Evolutionary conservation across 1,284 basidiomycete species (phyloP), one percentile per base, ranked within the genome.

Genomic region (Rhodotorula sp.): DNA sequence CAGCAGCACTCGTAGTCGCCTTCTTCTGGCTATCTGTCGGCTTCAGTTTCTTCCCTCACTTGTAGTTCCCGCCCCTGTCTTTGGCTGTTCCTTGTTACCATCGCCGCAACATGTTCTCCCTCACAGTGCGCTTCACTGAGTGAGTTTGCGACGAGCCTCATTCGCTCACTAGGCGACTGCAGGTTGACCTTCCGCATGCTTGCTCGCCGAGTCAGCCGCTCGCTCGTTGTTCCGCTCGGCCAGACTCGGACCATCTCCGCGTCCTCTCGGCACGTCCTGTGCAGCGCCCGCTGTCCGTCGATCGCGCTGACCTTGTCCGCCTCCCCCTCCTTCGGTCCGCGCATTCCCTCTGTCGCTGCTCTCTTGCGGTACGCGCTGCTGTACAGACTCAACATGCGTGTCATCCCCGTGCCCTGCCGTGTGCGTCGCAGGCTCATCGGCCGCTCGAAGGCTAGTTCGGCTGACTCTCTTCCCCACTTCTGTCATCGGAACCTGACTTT

Each of bases 371-470:
- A 12, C 23, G 1, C 7, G 42, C 34, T 34, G 2, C 13, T 19
- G 10, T 3, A 5, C 49, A 72, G 70, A 1, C 41, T 23, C 61
- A 66, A 4, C 25, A 76, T 76, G 75, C 60, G 48, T 17, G 67
- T 76, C 44, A 50, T 73, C 17, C 73, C 75, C 41, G 75, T 76
- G 0, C 73, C 71, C 27, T 76, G 75, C 49, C 68, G 75, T 45
- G 66, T 67, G 42, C 48, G 70, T 50, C 13, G 7, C n/a, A 34
- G 25, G 16, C 34, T 21, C n/a, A 2, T 34, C 21, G 4, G 8
- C 8, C 2, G 25, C 10, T 46, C 23, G 2, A 13, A 3, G 14
- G 9, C 42, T 8, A 3, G 2, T 17, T 2, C 19, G 5, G 25
- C 49, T 66, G 56, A 64, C 60, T 50, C 49, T 52, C 34, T 27